Base-by-base conservation (phyloP, 257 asterid genomes). In the Ehretia macrophylla region DNA sequence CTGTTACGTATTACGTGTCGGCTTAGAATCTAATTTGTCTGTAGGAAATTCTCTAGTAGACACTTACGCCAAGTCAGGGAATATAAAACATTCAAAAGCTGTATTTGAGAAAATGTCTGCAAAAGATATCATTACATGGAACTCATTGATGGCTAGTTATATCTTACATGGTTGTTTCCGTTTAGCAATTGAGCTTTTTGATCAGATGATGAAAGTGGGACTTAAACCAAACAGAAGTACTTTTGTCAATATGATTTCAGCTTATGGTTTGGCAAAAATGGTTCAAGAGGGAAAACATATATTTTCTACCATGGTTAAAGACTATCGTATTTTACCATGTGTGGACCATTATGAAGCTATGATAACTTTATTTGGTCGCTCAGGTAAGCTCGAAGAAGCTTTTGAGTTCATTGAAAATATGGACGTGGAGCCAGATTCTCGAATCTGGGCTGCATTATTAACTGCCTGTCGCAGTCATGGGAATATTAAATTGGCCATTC, bases 51-150 rank as follows among this genome's bases (percentile, higher is more conserved):
- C 83, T 61, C 66, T 89, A 39, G 70, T 89, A 32, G 95, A 81
- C 78, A 69, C 83, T 0, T 89, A 80, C 20, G 83, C 94, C 17
- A 86, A 82, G 66, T 74, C 94, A 0, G 97, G 92, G 67, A 77
- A 72, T 55, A 57, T 89, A 55, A 37, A 51, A 35, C 84, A 79
- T 68, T 75, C 95, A 0, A 72, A 70, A 67, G 64, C 81, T 59
- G 67, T 89, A 66, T 86, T 84, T 56, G 56, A 71, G 46, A 73
- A 74, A 62, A 75, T 79, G 86, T 73, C 69, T 17, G 75, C 82
- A 47, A 67, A 78, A 59, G 94, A 89, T 68, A 62, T 79, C 60
- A 81, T 89, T 68, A 80, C 95, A 21, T 89, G 97, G 97, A 89
- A 86, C 79, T 59, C 97, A 51, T 63, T 86, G 76, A 75, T 79